These are phyloP conservation scores for Lineolata rhizophorae DNA, from an alignment of 495 filamentous ascomycete genomes.

Conservation along the genomic window DNA sequence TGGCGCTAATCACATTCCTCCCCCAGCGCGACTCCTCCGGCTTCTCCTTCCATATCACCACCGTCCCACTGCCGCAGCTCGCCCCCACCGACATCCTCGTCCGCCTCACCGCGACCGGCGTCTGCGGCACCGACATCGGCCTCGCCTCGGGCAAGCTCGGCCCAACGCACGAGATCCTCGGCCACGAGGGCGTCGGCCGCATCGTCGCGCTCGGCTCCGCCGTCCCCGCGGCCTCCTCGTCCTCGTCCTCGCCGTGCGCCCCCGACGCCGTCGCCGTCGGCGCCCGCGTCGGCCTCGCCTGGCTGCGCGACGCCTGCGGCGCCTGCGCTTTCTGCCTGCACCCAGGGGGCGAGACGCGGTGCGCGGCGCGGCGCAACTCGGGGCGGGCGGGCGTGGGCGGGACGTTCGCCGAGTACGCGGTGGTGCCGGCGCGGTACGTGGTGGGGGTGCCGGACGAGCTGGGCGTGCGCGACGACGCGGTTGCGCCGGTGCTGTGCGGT, in stretches of 20 bases:
- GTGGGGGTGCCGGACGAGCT: slow-evolving; percentile 12
- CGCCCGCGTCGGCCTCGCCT: slow-evolving; percentile 14
- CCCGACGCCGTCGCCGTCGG: too few relatives aligned
- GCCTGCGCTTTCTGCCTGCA: slow-evolving; percentile 16
- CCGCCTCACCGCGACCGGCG: slow-evolving; percentile 4
- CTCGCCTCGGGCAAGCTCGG: slow-evolving; percentile 4
- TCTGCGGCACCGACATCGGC: slow-evolving; percentile 14
- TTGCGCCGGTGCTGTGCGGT: slow-evolving; percentile 16
- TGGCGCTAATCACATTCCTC: too few relatives aligned
- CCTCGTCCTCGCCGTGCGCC: too few relatives aligned
- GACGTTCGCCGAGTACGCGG: slow-evolving; percentile 14
- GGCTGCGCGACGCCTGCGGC: slow-evolving; percentile 10
- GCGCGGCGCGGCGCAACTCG: slow-evolving; percentile 11
- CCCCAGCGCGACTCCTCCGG: too few relatives aligned
- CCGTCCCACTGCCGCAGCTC: slow-evolving; percentile 3
- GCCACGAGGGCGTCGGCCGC: slow-evolving; percentile 17
- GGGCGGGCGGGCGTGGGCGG: slow-evolving; percentile 11
- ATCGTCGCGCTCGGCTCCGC: slow-evolving; percentile 12
- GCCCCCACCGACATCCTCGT: slow-evolving; percentile 4
- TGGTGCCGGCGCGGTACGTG: slow-evolving; percentile 11
- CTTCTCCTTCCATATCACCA: too few relatives aligned
- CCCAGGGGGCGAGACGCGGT: slow-evolving; percentile 14
- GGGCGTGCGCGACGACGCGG: slow-evolving; percentile 14
- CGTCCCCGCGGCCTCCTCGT: slow-evolving; percentile 8
- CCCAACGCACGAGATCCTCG: slow-evolving; percentile 15